Conservation (phyloP, 2,329 filamentous ascomycete species). For the Arthrobotrys musiformis region DNA sequence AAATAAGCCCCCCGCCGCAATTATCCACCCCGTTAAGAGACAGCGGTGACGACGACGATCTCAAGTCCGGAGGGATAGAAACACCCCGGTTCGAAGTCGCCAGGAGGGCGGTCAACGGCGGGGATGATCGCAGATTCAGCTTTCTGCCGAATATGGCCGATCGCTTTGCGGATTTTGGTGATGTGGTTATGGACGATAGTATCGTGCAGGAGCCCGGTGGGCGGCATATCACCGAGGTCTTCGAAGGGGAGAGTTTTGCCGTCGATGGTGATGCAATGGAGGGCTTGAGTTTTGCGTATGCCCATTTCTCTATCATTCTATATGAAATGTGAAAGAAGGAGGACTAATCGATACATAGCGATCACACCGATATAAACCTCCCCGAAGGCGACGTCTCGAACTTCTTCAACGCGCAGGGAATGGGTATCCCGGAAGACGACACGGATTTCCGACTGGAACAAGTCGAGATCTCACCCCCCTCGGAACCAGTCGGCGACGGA, state of each 20-base stretch:
- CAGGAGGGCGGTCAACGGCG: constrained; percentile 35
- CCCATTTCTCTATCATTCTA: neutral
- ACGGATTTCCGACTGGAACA: constrained; percentile 49
- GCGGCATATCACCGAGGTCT: neutral
- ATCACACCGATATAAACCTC: constrained; percentile 21
- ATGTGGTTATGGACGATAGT: constrained; percentile 39
- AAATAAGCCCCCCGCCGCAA: constrained; percentile 43
- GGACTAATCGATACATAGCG: constrained; percentile 7
- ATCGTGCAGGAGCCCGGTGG: constrained; percentile 23
- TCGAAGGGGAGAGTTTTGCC: constrained; percentile 31
- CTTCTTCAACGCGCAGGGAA: constrained; percentile 36
- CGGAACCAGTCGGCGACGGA: neutral
- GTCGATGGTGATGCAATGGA: constrained; percentile 30
- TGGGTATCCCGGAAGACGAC: constrained; percentile 45
- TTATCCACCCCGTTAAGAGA: constrained; percentile 35
- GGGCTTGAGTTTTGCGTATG: constrained; percentile 51
- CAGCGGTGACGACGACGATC: constrained; percentile 20
- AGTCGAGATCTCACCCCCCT: constrained; percentile 22
- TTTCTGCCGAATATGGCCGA: constrained; percentile 44
- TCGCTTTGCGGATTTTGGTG: constrained; percentile 40
- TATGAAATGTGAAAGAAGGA: neutral
- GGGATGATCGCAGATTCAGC: constrained; percentile 38
- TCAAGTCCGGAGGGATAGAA: constrained; percentile 14
- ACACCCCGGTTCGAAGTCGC: constrained; percentile 42
- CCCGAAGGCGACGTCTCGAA: constrained; percentile 32